phyloP scores from a whole-genome alignment of 2,329 filamentous ascomycete species.

The Claviceps citrina region DNA sequence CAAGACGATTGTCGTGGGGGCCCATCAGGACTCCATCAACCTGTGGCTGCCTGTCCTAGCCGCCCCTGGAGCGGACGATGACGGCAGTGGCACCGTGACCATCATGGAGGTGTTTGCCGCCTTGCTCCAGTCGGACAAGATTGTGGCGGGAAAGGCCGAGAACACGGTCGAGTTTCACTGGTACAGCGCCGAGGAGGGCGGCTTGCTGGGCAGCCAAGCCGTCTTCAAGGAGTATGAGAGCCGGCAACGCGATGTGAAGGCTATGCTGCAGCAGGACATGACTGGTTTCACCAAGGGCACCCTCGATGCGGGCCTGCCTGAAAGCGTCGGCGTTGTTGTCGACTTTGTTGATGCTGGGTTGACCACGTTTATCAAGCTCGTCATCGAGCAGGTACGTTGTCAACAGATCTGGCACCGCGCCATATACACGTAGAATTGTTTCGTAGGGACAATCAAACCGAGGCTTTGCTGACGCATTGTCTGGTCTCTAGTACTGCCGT shows the following conservation, averaged over 20 bases:
- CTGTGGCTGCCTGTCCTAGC: constrained; percentile 72
- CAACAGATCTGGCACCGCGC: not conserved
- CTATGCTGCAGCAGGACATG: constrained; percentile 98
- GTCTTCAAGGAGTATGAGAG: constrained; percentile 74
- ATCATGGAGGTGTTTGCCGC: constrained; percentile 83
- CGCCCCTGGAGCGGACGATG: constrained; percentile 88
- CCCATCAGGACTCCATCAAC: constrained; percentile 93
- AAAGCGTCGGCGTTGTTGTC: constrained; percentile 82
- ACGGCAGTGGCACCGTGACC: constrained; percentile 83
- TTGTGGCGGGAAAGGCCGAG: constrained; percentile 53
- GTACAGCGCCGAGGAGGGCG: constrained; percentile 85
- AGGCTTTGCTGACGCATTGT: not conserved
- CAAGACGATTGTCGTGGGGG: constrained; percentile 76
- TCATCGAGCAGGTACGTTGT: constrained; percentile 44
- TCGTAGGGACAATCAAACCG: constrained; percentile 1
- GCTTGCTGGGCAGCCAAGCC: constrained; percentile 73
- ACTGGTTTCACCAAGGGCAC: constrained; percentile 77
- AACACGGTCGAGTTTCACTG: constrained; percentile 96
- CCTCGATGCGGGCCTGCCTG: constrained; percentile 63
- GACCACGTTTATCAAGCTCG: constrained; percentile 79
- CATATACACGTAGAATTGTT: not conserved
- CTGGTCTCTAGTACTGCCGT: constrained; percentile 53
- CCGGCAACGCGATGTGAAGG: constrained; percentile 61
- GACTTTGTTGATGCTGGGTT: constrained; percentile 75
- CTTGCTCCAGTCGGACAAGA: constrained; percentile 55